These are phyloP conservation scores for Leccinellum rugosiceps DNA, from an alignment of 768 basidiomycete species.

Conservation along the genomic window DNA sequence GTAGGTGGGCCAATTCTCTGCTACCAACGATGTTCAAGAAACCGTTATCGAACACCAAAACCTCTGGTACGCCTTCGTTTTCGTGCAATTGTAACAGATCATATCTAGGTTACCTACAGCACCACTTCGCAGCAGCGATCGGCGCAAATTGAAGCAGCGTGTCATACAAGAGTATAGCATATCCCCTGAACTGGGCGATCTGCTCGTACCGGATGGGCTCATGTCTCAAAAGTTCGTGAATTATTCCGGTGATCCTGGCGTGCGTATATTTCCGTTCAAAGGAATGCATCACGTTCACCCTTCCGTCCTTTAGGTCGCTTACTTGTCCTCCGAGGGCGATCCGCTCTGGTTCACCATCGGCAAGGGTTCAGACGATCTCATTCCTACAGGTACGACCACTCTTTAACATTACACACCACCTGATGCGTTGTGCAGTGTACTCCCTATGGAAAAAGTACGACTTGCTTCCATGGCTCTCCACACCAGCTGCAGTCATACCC, in stretches of 20 bases:
- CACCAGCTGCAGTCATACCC: conserved; percentile 67
- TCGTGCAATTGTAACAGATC: not conserved
- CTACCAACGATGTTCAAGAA: conserved; percentile 72
- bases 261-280: conserved; percentile 24
- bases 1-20: not conserved
- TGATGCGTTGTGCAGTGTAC: conserved; percentile 45
- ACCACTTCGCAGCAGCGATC: conserved; percentile 69
- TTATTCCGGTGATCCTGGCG: conserved; percentile 62
- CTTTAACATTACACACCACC: not conserved
- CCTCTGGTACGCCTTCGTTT: conserved; percentile 41
- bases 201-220: conserved; percentile 73
- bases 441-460: conserved; percentile 74
- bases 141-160: conserved; percentile 66
- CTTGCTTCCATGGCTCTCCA: conserved; percentile 68
- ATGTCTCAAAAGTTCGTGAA: conserved; percentile 65
- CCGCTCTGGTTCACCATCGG: conserved; percentile 80
- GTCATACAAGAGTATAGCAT: conserved; percentile 46
- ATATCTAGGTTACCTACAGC: conserved; percentile 32
- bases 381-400: conserved; percentile 56
- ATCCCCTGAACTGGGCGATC: conserved; percentile 57
- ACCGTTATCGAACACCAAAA: conserved; percentile 63
- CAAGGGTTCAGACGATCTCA: conserved; percentile 61
- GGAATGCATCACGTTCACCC: not conserved
- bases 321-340: conserved; percentile 61
- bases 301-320: conserved; percentile 46